Evolutionary conservation across 1,139 yeast species (phyloP), one percentile per base, ranked within the genome.

Genomic region (Hyphopichia khmerensis): DNA sequence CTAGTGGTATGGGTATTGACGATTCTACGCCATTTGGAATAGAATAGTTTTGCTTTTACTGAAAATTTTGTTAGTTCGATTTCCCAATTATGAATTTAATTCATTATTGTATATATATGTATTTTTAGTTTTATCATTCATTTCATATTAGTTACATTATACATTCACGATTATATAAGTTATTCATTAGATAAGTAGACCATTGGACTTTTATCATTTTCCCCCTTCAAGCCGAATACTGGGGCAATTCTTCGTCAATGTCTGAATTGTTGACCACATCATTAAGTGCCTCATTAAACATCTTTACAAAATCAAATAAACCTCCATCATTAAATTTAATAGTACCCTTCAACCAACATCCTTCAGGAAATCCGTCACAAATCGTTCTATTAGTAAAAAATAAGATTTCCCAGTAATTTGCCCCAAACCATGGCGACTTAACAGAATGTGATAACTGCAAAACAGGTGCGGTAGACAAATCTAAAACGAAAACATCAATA

Each of bases 341-440:
- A 7, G 52, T 54, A 2, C 77, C 75, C 36, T 59, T 53, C 56
- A 68, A 74, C 53, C 65, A 67, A 36, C 69, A 64, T 31, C 66
- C 53, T 37, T 60, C 61, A 11, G 78, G 77, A 31, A 72, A 65
- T 2, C 81, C 77, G 38, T 76, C 80, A 39, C 75, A 67, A 3
- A 57, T 52, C 17, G 54, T 42, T 2, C 65, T 62, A 23, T 47
- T 48, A 42, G 72, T 64, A 40, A 56, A 66, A 50, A 77, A 74
- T 36, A 69, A 43, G 38, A 75, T 67, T 48, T 68, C 67, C 73
- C 78, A 76, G 51, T 67, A 73, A 51, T 77, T 78, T 17, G 80
- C 68, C 0, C 83, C 83, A 53, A 77, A 74, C 81, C 80, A 77
- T 1, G 82, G 82, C 16, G 78, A 65, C 42, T 70, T 65, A 39